A percentile compares a stretch with the other conserved stretches of the same genome.
These are phyloP conservation scores for Aeschynomene evenia DNA, from an alignment of 306 rosid species.

Conservation along the genomic window DNA sequence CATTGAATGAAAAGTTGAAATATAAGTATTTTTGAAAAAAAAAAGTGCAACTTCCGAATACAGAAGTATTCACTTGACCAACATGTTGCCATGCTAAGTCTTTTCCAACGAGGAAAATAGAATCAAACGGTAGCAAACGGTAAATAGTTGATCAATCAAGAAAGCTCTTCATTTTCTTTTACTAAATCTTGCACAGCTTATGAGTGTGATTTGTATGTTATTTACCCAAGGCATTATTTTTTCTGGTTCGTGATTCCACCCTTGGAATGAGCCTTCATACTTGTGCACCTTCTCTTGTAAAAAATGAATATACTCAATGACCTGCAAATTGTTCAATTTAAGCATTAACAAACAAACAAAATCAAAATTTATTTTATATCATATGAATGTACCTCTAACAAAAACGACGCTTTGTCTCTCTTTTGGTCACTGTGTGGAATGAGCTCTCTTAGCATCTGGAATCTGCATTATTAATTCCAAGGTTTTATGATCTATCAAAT, in stretches of 20 bases:
- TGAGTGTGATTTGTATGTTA: constrained; percentile 12
- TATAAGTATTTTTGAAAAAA: constrained; percentile 20
- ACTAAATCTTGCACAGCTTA: constrained; percentile 15
- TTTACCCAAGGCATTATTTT: constrained; percentile 81
- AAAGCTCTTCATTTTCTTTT: neutral
- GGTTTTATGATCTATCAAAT: constrained; percentile 15
- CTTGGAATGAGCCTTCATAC: constrained; percentile 75
- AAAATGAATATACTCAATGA: constrained; percentile 87
- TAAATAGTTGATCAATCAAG: neutral
- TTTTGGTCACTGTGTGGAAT: constrained; percentile 97
- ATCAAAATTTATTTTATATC: neutral
- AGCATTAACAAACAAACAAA: neutral
- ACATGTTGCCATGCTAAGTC: neutral
- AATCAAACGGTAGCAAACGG: neutral
- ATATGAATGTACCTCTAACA: constrained; percentile 68
- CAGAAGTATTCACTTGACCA: constrained; percentile 4
- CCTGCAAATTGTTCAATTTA: constrained; percentile 48
- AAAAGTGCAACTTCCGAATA: constrained; percentile 17
- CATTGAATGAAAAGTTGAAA: constrained; percentile 5
- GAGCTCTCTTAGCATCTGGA: constrained; percentile 89
- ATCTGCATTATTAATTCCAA: constrained; percentile 50
- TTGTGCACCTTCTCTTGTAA: constrained; percentile 85
- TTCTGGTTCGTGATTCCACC: constrained; percentile 67
- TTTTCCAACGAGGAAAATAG: neutral
- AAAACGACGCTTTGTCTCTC: constrained; percentile 97